Base-by-base conservation (phyloP, 2,329 filamentous ascomycete genomes). In the Capronia coronata region DNA sequence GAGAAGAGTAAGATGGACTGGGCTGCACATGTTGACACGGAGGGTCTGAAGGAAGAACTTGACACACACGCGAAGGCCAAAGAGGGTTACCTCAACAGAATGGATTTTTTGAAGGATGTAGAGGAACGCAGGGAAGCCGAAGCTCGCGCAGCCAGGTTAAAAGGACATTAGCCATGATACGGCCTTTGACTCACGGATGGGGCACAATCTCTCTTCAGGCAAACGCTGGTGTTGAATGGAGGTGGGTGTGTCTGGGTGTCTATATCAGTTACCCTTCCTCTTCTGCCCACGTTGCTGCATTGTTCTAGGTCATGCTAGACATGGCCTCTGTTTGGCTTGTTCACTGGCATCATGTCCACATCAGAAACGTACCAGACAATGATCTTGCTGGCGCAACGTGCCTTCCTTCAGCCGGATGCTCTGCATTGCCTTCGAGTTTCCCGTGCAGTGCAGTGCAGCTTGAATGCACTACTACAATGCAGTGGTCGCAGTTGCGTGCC, bases 1-100 rank as follows among this genome's bases (percentile, higher is more conserved):
- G 79, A 82, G 65, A 84, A 83, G 65, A 81, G 77, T 23, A 74
- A 79, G 46, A 67, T 83, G 60, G 80, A 84, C 59, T 84, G 80
- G 80, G 79, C 77, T 16, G 73, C 75, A 9, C 82, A 80, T 60
- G 80, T 84, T 34, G 77, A 82, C 61, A 67, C 76, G 46, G 75
- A 76, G 39, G 79, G 79, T 23, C 75, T 83, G 49, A 74, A 75
- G 49, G 79, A 81, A 49, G 80, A 84, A 63, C 63, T 84, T 61
- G 74, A 77, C 48, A 72, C 72, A 39, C 78, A 82, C 62, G 78
- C 77, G 54, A 80, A 78, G 62, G 78, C 78, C 9, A 82, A 80
- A 60, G 75, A 77, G 47, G 77, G 77, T 0, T 84, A 80, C 64
- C 65, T 82, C 59, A 76, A 72, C 13, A 72, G 79, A 40, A 80